These are phyloP conservation scores for Monosporozyma unispora DNA, from an alignment of 805 yeast genomes.

Conservation along the genomic window DNA sequence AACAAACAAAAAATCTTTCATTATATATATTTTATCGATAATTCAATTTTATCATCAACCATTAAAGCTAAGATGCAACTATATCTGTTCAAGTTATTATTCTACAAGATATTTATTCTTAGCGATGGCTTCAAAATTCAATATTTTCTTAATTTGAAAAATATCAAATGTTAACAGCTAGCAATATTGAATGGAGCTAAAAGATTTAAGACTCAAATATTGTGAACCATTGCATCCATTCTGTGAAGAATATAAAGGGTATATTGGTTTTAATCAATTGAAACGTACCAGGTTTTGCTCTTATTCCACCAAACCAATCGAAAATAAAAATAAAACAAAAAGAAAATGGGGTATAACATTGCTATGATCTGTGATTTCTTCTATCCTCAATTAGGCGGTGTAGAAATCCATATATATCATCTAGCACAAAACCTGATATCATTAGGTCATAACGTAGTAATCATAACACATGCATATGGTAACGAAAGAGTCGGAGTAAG, in stretches of 20 bases:
- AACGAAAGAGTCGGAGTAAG: slow-evolving; percentile 77
- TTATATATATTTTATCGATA: too few species aligned
- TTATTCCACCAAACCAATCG: too few species aligned
- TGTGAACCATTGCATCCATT: too few species aligned
- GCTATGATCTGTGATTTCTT: slow-evolving; percentile 90
- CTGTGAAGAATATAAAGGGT: too few species aligned
- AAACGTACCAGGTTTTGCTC: too few species aligned
- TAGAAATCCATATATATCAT: slow-evolving; percentile 90
- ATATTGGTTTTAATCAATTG: too few species aligned
- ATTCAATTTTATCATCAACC: too few species aligned
- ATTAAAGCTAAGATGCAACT: too few species aligned
- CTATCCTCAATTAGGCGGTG: slow-evolving; percentile 98
- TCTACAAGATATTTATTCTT: too few species aligned
- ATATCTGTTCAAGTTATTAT: too few species aligned
- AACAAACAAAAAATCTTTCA: too few species aligned
- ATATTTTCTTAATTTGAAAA: neutral
- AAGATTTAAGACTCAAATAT: neutral
- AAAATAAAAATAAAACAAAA: too few species aligned
- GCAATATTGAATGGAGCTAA: neutral
- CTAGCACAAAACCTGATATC: slow-evolving; percentile 72
- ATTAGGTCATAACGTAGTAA: slow-evolving; percentile 75
- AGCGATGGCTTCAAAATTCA: neutral
- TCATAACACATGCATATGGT: slow-evolving; percentile 76
- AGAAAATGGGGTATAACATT: neutral
- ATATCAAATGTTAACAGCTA: neutral